A percentile compares a stretch with the other conserved stretches of the same genome.
These are phyloP conservation scores for Suillus subluteus DNA, from an alignment of 768 basidiomycete species.

Conservation along the genomic window DNA sequence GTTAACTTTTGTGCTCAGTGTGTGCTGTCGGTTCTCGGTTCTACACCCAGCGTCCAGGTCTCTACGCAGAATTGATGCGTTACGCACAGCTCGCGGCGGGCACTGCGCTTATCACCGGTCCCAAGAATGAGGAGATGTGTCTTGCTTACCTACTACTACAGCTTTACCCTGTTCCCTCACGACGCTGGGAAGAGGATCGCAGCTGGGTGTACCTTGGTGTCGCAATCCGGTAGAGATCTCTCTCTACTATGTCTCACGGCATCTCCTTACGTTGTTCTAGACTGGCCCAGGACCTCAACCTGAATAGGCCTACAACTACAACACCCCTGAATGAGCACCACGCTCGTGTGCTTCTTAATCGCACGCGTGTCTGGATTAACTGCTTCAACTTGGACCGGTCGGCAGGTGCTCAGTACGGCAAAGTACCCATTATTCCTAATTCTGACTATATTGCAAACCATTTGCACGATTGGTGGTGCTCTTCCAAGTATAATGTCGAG, in stretches of 20 bases:
- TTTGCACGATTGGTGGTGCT: constrained; percentile 71
- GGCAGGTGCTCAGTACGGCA: constrained; percentile 87
- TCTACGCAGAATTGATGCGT: constrained; percentile 74
- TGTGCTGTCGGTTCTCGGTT: constrained; percentile 89
- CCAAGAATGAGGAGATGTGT: constrained; percentile 82
- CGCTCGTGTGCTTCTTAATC: constrained; percentile 85
- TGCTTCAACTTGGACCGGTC: constrained; percentile 93
- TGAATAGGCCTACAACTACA: constrained; percentile 76
- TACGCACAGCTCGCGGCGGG: constrained; percentile 80
- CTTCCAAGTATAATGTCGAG: constrained; percentile 66
- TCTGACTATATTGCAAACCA: constrained; percentile 77
- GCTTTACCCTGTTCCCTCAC: constrained; percentile 74
- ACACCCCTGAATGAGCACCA: constrained; percentile 80
- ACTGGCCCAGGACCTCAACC: constrained; percentile 86
- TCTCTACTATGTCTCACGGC: no score
- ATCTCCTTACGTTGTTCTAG: constrained; percentile 42
- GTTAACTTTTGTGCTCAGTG: constrained; percentile 47
- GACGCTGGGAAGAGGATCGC: constrained; percentile 88
- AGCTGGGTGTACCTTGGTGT: constrained; percentile 90
- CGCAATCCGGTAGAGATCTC: constrained; percentile 70
- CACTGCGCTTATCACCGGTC: constrained; percentile 72
- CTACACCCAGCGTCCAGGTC: constrained; percentile 66
- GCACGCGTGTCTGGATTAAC: constrained; percentile 88
- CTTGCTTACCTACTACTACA: constrained; percentile 83
- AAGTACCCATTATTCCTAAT: constrained; percentile 77